Base-by-base conservation (phyloP, 2,329 filamentous ascomycete genomes). In the Pleurostoma richardsiae region DNA sequence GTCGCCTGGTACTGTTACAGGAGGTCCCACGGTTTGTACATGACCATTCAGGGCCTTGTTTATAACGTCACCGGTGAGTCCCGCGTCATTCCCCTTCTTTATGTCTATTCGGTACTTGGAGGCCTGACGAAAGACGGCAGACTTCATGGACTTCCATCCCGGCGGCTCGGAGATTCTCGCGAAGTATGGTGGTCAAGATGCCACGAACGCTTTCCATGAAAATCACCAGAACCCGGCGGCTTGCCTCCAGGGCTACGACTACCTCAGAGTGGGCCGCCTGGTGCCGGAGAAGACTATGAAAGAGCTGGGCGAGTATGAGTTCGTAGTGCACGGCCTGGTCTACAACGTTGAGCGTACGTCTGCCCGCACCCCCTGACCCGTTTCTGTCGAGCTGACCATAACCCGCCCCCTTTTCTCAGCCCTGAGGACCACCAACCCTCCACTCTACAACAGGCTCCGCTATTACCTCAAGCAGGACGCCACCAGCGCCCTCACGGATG, bases 261-360 rank as follows among this genome's bases (percentile, higher is more conserved):
- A 46, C 28, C 44, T 46, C 29, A 26, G 44, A 27, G 30, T 46
- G 7, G 44, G 44, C 39, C 44, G 44, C 4, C 6, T 46, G 11
- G 44, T 46, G 5, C 10, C 11, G 8, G 31, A 42, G n/a, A 46
- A 46, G 28, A 4, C 7, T 6, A 6, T n/a, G 28, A 31, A 26
- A 11, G 30, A 42, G 10, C 44, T 46, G n/a, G 27, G 10, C 10
- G 10, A 28, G 11, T 19, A 42, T 10, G 44, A 46, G 30, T n/a
- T 46, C 4, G 40, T 19, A 29, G 11, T 42, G 4, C 31, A 46
- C 31, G 40, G 40, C 6, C n/a, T 36, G 27, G 28, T 42, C 8
- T 46, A 46, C 27, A 33, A 42, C 31, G 27, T 39, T 19, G 19
- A 19, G 19, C 19, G 19, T 19, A 19, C 19, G 19, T 19, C 19